Percentiles rank a stretch among this genome's conserved stretches.
Evolutionary conservation across 2,329 filamentous ascomycete genomes (phyloP).

Genomic region (Bretziella fagacearum): DNA sequence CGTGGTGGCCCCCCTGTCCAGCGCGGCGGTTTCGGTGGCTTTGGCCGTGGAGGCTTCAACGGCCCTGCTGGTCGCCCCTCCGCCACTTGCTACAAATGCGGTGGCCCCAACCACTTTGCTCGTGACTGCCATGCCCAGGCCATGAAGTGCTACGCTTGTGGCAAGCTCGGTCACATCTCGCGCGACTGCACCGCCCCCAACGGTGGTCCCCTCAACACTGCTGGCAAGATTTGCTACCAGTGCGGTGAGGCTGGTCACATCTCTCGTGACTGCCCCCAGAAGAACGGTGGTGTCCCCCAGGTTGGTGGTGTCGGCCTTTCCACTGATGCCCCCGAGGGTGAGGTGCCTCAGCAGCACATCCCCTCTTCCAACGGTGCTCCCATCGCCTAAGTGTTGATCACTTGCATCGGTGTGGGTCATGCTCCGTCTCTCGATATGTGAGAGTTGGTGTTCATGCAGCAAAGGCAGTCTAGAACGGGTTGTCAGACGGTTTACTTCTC

Average conservation of each 20-base stretch:
- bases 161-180: constrained; percentile 87
- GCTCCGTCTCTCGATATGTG: not conserved
- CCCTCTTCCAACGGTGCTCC: constrained; percentile 17
- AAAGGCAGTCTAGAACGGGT: too few species aligned
- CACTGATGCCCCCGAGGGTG: not conserved
- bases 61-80: constrained; percentile 42
- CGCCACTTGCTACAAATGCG: constrained; percentile 59
- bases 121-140: constrained; percentile 96
- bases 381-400: constrained; percentile 21
- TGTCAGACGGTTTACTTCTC: not conserved
- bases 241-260: constrained; percentile 94
- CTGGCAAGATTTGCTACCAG: constrained; percentile 96
- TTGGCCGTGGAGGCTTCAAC: constrained; percentile 56
- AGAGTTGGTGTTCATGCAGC: constrained; percentile 1
- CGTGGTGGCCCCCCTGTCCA: constrained; percentile 45
- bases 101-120: constrained; percentile 91
- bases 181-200: constrained; percentile 92
- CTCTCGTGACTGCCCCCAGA: constrained; percentile 80
- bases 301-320: not conserved
- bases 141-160: constrained; percentile 97
- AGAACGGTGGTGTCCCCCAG: constrained; percentile 25
- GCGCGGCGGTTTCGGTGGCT: constrained; percentile 52
- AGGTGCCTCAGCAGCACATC: too few species aligned
- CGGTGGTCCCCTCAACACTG: constrained; percentile 85
- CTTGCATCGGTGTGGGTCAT: not conserved